Conservation (phyloP, 2,329 filamentous ascomycete species). For the Ophiostoma pallidulum region DNA sequence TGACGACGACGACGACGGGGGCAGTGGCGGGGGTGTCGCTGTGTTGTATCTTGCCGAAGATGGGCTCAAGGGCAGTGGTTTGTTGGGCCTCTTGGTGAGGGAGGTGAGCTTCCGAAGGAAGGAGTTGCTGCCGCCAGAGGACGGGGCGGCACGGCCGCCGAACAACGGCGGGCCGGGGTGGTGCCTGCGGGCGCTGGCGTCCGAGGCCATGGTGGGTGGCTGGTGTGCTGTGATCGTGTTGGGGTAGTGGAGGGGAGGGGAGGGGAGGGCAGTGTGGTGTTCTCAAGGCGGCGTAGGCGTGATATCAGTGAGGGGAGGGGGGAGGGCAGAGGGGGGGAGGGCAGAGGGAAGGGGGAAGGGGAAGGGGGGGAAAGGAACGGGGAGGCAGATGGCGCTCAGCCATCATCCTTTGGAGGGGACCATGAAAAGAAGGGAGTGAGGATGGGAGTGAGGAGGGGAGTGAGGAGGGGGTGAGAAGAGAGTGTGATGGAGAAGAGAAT, state of each 20-base stretch:
- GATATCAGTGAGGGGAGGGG: not conserved
- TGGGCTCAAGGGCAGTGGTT: not conserved
- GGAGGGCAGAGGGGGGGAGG: not conserved
- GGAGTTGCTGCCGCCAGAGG: slow-evolving; percentile 8
- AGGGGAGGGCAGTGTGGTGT: not conserved
- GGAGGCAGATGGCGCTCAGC: slow-evolving; percentile 8
- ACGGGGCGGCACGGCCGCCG: slow-evolving; percentile 1
- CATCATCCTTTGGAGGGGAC: slow-evolving; percentile 7
- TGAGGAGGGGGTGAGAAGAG: not conserved
- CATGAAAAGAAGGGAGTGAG: no score
- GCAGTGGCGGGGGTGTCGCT: not conserved
- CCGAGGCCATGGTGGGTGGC: not conserved
- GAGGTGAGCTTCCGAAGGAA: slow-evolving; percentile 8
- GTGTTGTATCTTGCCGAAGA: not conserved
- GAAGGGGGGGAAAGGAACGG: slow-evolving; percentile 2
- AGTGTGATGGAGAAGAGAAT: not conserved
- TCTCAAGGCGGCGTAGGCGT: not conserved
- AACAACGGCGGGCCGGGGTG: slow-evolving; percentile 3
- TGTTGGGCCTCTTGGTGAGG: slow-evolving; percentile 1
- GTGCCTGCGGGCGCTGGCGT: not conserved
- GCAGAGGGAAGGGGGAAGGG: slow-evolving; percentile 6
- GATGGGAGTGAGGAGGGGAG: no score
- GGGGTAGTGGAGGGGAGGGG: not conserved
- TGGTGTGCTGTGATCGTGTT: not conserved
- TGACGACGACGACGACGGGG: no score